phyloP scores from a whole-genome alignment of 371 early-diverging fungal genomes.

The Coelomomyces lativittatus region DNA sequence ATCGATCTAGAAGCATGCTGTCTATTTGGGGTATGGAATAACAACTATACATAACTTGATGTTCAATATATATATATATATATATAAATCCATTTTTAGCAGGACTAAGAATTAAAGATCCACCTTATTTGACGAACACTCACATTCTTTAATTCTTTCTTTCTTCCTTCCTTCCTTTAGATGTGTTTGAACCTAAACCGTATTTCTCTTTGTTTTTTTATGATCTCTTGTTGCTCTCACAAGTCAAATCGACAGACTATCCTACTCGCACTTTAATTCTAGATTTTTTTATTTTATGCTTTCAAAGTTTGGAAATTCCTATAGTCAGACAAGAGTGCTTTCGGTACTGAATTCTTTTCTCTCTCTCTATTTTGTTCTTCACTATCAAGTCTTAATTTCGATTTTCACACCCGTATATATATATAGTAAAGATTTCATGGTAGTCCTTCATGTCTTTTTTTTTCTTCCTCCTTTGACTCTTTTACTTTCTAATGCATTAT shows the following conservation, averaged over 20 bases:
- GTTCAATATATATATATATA: too few relatives aligned
- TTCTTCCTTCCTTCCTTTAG: not conserved
- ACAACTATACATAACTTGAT: not conserved
- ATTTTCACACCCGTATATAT: not conserved
- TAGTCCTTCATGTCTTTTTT: not conserved
- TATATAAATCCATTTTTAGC: too few relatives aligned
- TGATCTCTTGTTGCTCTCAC: not conserved
- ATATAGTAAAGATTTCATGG: not conserved
- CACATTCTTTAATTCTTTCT: not conserved
- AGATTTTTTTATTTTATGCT: slow-evolving; percentile 52
- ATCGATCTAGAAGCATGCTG: slow-evolving; percentile 6
- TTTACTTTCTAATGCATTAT: not conserved
- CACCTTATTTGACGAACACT: not conserved
- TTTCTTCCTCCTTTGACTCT: not conserved
- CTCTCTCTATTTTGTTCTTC: not conserved
- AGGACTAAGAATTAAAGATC: too few relatives aligned
- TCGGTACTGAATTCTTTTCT: too few relatives aligned
- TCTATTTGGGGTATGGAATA: slow-evolving; percentile 1
- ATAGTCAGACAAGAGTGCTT: slow-evolving; percentile 54
- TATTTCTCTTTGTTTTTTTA: not conserved
- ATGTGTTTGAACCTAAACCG: not conserved
- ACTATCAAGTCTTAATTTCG: not conserved
- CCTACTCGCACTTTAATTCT: slow-evolving; percentile 8
- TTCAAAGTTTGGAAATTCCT: slow-evolving; percentile 59
- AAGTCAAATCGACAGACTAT: not conserved